Conservation (phyloP, 257 asterid genomes). For the Primulina huaijiensis region DNA sequence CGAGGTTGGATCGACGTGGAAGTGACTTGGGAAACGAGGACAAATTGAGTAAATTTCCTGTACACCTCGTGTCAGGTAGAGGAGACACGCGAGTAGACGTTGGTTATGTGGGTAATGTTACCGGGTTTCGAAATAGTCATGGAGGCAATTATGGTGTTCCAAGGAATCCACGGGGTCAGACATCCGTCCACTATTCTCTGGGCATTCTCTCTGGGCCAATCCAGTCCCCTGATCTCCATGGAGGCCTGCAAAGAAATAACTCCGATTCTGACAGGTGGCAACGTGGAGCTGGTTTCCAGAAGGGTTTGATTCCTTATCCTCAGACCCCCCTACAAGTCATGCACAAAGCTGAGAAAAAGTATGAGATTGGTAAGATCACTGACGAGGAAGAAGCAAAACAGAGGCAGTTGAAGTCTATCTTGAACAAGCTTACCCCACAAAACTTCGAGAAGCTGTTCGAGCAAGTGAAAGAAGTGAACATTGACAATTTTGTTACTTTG, state of each 20-base stretch:
- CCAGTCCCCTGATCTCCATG: constrained; percentile 63
- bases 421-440: constrained; percentile 97
- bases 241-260: constrained; percentile 54
- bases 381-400: constrained; percentile 90
- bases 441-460: constrained; percentile 83
- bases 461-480: constrained; percentile 80
- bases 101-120: constrained; percentile 38
- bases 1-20: constrained; percentile 65
- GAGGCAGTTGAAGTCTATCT: constrained; percentile 72
- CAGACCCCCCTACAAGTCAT: constrained; percentile 60
- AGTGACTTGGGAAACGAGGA: constrained; percentile 61
- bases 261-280: constrained; percentile 89
- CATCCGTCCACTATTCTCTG: constrained; percentile 46
- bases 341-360: constrained; percentile 87
- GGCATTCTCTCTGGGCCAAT: constrained; percentile 66
- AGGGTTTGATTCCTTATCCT: constrained; percentile 78
- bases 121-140: constrained; percentile 54
- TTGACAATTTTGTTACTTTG: constrained; percentile 67
- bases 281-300: constrained; percentile 67
- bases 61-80: constrained; percentile 48
- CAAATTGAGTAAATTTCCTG: constrained; percentile 58
- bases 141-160: constrained; percentile 62
- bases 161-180: constrained; percentile 57
- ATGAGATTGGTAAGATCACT: constrained; percentile 74
- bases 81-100: constrained; percentile 51